phyloP scores from a whole-genome alignment of 2,329 filamentous ascomycete genomes.

The Penicillium freii region DNA sequence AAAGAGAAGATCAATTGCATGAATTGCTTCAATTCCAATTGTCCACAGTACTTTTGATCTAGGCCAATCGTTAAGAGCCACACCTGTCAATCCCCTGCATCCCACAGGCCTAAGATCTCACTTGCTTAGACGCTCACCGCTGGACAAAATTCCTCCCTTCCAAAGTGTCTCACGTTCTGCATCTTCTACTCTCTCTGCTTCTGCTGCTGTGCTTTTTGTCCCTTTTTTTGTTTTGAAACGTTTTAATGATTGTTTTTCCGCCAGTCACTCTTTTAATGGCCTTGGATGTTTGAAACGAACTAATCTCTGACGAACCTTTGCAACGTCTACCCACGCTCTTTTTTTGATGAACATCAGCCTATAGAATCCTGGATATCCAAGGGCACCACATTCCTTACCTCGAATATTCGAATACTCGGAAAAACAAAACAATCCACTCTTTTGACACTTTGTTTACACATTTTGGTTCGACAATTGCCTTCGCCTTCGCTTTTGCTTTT shows the following conservation, averaged over 20 bases:
- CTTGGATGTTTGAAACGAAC: conserved; percentile 26
- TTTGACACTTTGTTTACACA: background rate
- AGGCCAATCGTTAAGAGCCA: conserved; percentile 7
- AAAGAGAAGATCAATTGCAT: background rate
- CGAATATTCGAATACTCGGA: conserved; percentile 16
- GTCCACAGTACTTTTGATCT: background rate
- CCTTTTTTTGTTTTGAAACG: conserved; percentile 20
- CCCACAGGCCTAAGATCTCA: conserved; percentile 12
- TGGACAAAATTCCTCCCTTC: conserved; percentile 29
- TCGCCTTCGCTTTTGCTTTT: background rate
- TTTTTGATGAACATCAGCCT: conserved; percentile 17
- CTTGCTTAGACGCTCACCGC: conserved; percentile 29
- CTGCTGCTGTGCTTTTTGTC: conserved; percentile 14
- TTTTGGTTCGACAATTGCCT: background rate
- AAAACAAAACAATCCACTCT: conserved; percentile 15
- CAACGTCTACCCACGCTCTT: conserved; percentile 31
- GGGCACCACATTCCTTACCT: conserved; percentile 26
- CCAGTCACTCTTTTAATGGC: conserved; percentile 37
- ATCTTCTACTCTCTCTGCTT: conserved; percentile 13
- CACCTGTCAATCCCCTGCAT: conserved; percentile 19
- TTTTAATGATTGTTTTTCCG: conserved; percentile 21
- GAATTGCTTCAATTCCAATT: background rate
- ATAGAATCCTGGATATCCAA: conserved; percentile 5
- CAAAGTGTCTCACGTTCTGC: conserved; percentile 14
- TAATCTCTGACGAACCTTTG: conserved; percentile 23